Evolutionary conservation across 768 basidiomycete species (phyloP).

Genomic region (Mycena venus): DNA sequence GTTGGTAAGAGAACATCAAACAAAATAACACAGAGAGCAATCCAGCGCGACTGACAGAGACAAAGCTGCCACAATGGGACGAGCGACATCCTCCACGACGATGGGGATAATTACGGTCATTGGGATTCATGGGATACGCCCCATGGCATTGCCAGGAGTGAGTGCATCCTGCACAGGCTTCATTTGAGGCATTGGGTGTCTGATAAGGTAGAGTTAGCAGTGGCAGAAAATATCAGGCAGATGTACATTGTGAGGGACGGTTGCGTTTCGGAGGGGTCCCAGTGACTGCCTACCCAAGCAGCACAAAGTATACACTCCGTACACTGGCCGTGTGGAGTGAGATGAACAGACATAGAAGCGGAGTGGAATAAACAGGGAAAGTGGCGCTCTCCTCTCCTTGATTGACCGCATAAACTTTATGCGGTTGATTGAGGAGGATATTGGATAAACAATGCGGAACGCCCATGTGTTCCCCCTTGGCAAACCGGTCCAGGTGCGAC

Average conservation of each 20-base stretch:
- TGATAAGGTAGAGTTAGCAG: too few relatives aligned
- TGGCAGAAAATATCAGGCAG: too few relatives aligned
- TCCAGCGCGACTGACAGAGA: not conserved
- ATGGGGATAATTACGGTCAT: not conserved
- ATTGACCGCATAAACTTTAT: too few relatives aligned
- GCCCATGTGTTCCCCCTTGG: too few relatives aligned
- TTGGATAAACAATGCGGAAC: too few relatives aligned
- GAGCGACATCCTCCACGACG: not conserved
- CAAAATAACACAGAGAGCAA: not conserved
- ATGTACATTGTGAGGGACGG: not conserved
- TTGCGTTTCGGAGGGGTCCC: not conserved
- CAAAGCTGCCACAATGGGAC: not conserved
- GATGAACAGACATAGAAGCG: too few relatives aligned
- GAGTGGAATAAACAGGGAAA: not conserved
- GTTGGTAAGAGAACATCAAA: too few relatives aligned
- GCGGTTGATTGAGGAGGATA: too few relatives aligned
- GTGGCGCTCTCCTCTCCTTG: too few relatives aligned
- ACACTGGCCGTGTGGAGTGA: not conserved
- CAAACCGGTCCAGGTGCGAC: too few relatives aligned
- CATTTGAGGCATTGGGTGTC: not conserved
- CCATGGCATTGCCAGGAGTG: not conserved
- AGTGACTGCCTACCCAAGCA: not conserved
- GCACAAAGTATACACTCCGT: not conserved
- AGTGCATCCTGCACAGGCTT: not conserved
- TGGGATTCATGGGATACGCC: not conserved